Evolutionary conservation across 2,329 filamentous ascomycete genomes (phyloP).

Genomic region (Colletotrichum tofieldiae): DNA sequence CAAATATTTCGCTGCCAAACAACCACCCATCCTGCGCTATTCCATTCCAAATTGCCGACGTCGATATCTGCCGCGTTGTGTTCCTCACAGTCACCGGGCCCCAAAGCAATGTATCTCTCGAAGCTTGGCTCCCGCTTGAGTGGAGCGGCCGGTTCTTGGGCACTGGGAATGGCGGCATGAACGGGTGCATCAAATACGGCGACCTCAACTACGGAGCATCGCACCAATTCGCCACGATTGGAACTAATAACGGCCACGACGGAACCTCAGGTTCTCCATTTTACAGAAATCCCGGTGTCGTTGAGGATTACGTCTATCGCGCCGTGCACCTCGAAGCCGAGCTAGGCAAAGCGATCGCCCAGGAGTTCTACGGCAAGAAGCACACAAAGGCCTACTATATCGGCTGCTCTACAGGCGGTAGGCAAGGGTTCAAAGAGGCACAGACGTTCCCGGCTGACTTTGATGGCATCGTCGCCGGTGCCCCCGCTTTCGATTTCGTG

Average conservation of each 20-base stretch:
- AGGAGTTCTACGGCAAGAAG: slow-evolving; percentile 61
- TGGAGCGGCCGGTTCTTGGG: slow-evolving; percentile 63
- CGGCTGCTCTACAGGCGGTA: slow-evolving; percentile 69
- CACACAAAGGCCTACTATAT: slow-evolving; percentile 58
- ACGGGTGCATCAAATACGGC: slow-evolving; percentile 63
- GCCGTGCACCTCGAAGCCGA: slow-evolving; percentile 64
- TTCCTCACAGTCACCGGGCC: slow-evolving; percentile 49
- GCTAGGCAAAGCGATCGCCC: slow-evolving; percentile 63
- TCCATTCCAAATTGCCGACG: slow-evolving; percentile 38
- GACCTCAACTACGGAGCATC: slow-evolving; percentile 62
- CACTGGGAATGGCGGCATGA: slow-evolving; percentile 65
- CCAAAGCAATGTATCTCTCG: slow-evolving; percentile 61
- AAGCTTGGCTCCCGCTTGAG: slow-evolving; percentile 63
- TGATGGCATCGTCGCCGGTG: slow-evolving; percentile 70
- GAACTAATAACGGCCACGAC: slow-evolving; percentile 67
- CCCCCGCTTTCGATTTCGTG: slow-evolving; percentile 51
- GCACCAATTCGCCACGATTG: slow-evolving; percentile 63
- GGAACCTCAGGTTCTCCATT: slow-evolving; percentile 55
- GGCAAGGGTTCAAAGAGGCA: slow-evolving; percentile 66
- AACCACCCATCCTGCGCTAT: slow-evolving; percentile 53
- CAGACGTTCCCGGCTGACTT: slow-evolving; percentile 62
- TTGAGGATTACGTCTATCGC: slow-evolving; percentile 56
- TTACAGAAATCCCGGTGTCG: slow-evolving; percentile 54
- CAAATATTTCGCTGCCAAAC: slow-evolving; percentile 52
- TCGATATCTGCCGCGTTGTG: slow-evolving; percentile 49